Percentiles rank a stretch among this genome's conserved stretches.
Evolutionary conservation across 306 rosid species (phyloP).

Genomic region (Corylus heterophylla): DNA sequence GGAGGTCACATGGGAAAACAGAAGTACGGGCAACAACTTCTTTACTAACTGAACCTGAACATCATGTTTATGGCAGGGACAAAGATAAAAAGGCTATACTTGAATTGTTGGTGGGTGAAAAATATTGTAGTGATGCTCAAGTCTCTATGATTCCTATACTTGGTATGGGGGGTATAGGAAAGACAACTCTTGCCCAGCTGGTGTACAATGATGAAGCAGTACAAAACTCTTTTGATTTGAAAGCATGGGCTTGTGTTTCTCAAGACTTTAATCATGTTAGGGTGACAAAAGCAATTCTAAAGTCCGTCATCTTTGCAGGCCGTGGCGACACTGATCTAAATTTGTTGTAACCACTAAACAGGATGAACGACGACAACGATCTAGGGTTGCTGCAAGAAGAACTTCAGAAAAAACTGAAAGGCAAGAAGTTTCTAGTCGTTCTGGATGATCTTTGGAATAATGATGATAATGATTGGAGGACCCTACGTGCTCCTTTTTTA

Average conservation of each 20-base stretch:
- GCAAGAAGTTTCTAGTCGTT: conserved; percentile 18
- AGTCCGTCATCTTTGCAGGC: not conserved
- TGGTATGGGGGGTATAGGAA: conserved; percentile 4
- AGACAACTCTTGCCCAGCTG: not conserved
- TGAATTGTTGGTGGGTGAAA: not conserved
- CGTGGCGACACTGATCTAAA: no score
- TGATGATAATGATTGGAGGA: not conserved
- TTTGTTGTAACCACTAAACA: no score
- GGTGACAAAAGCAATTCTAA: not conserved
- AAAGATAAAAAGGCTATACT: not conserved
- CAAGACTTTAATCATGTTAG: not conserved
- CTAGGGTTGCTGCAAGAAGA: no score
- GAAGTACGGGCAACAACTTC: not conserved
- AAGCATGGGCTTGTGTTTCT: not conserved
- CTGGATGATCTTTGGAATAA: conserved; percentile 36
- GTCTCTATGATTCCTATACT: conserved; percentile 5
- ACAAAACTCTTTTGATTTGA: not conserved
- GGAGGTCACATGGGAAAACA: no score
- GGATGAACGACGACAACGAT: no score
- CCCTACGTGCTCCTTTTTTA: not conserved
- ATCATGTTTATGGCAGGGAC: not conserved
- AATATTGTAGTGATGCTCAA: not conserved
- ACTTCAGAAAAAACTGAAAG: not conserved
- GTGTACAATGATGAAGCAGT: not conserved
- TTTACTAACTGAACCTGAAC: not conserved